A percentile compares a stretch with the other conserved stretches of the same genome.
Evolutionary conservation across 2,329 filamentous ascomycete genomes (phyloP).

Genomic region (Trichoderma sp.): DNA sequence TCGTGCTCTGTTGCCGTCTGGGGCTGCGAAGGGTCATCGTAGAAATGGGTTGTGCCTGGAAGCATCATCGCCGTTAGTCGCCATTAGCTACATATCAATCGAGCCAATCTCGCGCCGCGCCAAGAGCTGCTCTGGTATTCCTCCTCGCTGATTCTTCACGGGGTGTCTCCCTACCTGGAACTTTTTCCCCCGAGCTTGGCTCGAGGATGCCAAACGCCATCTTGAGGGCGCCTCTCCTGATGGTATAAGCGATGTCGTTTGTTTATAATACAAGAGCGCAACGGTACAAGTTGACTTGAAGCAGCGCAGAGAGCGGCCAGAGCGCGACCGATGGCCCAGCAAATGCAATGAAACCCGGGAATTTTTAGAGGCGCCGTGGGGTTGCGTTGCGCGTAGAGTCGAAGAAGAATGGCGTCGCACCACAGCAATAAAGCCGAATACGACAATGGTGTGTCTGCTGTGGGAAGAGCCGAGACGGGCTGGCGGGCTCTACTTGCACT

Average conservation of each 20-base stretch:
- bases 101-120: not conserved
- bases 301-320: not conserved
- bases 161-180: constrained; percentile 64
- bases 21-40: constrained; percentile 59
- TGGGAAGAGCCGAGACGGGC: not conserved
- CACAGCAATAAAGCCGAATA: constrained; percentile 6
- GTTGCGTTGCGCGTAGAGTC: not conserved
- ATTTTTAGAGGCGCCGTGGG: not conserved
- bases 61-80: not conserved
- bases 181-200: constrained; percentile 65
- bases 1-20: constrained; percentile 48
- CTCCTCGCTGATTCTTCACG: too few species aligned
- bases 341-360: not conserved
- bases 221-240: constrained; percentile 19
- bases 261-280: not conserved
- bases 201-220: constrained; percentile 71
- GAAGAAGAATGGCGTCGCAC: not conserved
- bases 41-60: constrained; percentile 65
- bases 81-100: not conserved
- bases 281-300: not conserved
- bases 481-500: not conserved
- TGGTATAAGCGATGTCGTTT: not conserved
- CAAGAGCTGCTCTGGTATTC: not conserved
- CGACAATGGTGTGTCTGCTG: not conserved
- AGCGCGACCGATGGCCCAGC: not conserved